Base-by-base conservation (phyloP, 768 basidiomycete genomes). In the Leccinum sublutescens region DNA sequence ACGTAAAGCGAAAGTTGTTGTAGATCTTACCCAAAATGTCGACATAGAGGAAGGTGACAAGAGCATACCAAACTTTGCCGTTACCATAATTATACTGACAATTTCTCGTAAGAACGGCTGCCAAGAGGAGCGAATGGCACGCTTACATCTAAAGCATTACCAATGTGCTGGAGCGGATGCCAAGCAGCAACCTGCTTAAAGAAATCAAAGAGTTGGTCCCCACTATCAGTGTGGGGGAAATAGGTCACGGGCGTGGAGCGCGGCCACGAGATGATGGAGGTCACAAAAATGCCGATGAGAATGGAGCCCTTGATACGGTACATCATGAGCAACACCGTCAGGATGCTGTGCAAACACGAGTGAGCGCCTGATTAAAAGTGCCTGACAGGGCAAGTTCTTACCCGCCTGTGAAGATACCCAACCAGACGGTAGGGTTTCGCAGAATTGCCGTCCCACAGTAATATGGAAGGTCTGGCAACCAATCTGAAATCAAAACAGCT, bases 11-110 rank as follows among this genome's bases (percentile, higher is more conserved):
- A 48, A 57, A 29, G n/a, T 15, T 12, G 36, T n/a, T 33, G 52
- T 9, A 10, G 4, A 61, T 69, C 81, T 50, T 64, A 87, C 85
- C 88, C 66, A 91, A 81, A 62, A 93, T 89, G 73, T 91, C 90
- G 65, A 94, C 92, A 70, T 93, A 94, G 56, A 95, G 83, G 84
- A 95, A 92, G 0, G 92, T 94, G 69, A 92, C 76, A 27, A 94
- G 79, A 6, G 92, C 92, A 71, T 93, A 91, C 92, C 92, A 94
- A 25, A 93, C 88, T 36, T 76, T 82, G 50, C 89, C 89, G 59
- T 87, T 90, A 38, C 79, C 78, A 67, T 74, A 75, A 60, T 70
- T 68, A 61, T 80, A 83, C 85, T 85, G 65, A 12, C n/a, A 36
- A 45, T 17, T 50, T 52, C 17, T 50, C 11, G 50, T 63, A n/a